Conservation (phyloP, 2,329 filamentous ascomycete genomes). For the Trichophyton rubrum region DNA sequence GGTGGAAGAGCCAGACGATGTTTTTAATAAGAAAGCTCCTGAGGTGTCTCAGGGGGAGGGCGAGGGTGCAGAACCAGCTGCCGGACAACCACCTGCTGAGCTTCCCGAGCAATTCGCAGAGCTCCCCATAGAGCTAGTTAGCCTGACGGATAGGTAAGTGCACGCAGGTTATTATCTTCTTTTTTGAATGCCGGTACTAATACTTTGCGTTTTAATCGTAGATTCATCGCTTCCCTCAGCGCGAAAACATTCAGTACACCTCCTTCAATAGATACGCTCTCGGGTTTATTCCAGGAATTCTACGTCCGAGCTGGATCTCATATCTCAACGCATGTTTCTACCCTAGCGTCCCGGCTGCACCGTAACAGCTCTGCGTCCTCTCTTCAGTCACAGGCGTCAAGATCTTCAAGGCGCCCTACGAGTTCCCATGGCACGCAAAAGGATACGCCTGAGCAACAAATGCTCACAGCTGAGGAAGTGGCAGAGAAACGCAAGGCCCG, state of each 20-base stretch:
- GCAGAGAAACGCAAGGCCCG: slow-evolving; percentile 66
- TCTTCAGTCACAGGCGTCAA: slow-evolving; percentile 43
- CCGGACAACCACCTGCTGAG: slow-evolving; percentile 1
- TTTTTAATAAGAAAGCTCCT: slow-evolving; percentile 34
- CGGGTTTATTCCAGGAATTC: slow-evolving; percentile 87
- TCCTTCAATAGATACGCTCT: slow-evolving; percentile 68
- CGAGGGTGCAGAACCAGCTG: slow-evolving; percentile 9
- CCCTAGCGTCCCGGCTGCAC: slow-evolving; percentile 61
- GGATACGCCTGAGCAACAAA: slow-evolving; percentile 52
- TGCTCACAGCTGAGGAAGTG: slow-evolving; percentile 82
- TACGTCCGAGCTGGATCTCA: slow-evolving; percentile 69
- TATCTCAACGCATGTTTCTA: slow-evolving; percentile 75
- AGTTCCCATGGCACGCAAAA: slow-evolving; percentile 42
- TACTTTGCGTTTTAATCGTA: slow-evolving; percentile 24
- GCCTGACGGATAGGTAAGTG: slow-evolving; percentile 68
- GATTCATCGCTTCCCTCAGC: slow-evolving; percentile 80
- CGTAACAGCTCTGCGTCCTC: slow-evolving; percentile 51
- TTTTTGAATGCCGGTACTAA: neutral
- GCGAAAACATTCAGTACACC: slow-evolving; percentile 78
- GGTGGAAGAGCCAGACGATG: slow-evolving; percentile 23
- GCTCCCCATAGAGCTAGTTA: slow-evolving; percentile 85
- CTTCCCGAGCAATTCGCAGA: slow-evolving; percentile 59
- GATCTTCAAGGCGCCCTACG: slow-evolving; percentile 44
- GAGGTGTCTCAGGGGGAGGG: slow-evolving; percentile 17
- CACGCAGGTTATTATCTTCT: neutral